Evolutionary conservation across 1,139 yeast species (phyloP).

Genomic region (Candida tetrigidarum): DNA sequence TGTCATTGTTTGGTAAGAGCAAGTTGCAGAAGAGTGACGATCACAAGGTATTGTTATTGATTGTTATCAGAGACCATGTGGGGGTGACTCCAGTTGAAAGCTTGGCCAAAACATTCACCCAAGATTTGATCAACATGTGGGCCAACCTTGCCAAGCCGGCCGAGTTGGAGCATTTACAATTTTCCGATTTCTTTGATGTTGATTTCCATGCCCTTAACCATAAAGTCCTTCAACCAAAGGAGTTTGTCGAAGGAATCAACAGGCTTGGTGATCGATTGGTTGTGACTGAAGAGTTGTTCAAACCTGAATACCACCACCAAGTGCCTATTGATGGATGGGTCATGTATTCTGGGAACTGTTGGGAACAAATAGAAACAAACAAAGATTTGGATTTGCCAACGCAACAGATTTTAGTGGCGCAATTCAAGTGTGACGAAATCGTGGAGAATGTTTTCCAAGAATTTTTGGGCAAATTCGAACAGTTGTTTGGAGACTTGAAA

Average conservation of each 20-base stretch:
- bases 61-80: conserved; percentile 90
- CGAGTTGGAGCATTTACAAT: conserved; percentile 52
- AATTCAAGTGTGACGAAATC: conserved; percentile 94
- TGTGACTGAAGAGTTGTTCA: conserved; percentile 51
- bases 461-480: conserved; percentile 43
- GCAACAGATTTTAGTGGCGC: conserved; percentile 92
- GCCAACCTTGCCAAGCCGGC: conserved; percentile 72
- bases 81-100: conserved; percentile 85
- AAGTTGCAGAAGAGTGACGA: conserved; percentile 36
- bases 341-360: conserved; percentile 84
- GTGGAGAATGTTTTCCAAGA: conserved; percentile 52
- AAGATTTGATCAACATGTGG: conserved; percentile 84
- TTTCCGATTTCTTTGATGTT: conserved; percentile 83
- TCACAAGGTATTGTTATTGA: conserved; percentile 76
- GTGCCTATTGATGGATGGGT: conserved; percentile 98
- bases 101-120: conserved; percentile 66
- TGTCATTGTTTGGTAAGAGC: conserved; percentile 68
- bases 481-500: conserved; percentile 20
- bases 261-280: conserved; percentile 64
- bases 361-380: conserved; percentile 93
- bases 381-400: conserved; percentile 96
- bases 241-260: conserved; percentile 67
- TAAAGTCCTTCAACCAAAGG: conserved; percentile 77
- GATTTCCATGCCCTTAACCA: conserved; percentile 85
- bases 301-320: conserved; percentile 75